phyloP scores from a whole-genome alignment of 202 grass and related monocot genomes.

The Schoenoplectus tabernaemontani region DNA sequence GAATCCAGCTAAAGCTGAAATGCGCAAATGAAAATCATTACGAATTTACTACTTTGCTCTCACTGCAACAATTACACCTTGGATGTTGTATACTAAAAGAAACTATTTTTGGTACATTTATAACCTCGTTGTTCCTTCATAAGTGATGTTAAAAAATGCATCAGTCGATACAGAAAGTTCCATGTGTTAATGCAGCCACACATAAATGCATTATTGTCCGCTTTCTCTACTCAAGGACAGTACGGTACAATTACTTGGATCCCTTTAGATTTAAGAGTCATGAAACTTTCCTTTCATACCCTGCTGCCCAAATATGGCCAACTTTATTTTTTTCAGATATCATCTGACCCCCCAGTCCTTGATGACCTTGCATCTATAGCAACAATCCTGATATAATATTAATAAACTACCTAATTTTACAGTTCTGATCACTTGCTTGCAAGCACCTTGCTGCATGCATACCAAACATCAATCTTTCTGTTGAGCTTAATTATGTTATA shows the following conservation, averaged over 20 bases:
- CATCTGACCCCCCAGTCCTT: not conserved
- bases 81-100: not conserved
- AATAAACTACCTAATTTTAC: conserved; percentile 1
- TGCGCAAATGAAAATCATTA: not conserved
- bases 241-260: conserved; percentile 2
- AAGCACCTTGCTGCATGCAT: not conserved
- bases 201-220: conserved; percentile 9
- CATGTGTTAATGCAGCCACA: conserved; percentile 1
- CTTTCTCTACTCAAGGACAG: conserved; percentile 3
- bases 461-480: not conserved
- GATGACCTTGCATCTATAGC: not conserved
- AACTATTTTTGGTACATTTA: not conserved
- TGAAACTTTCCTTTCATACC: conserved; percentile 15
- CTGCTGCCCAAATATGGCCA: conserved; percentile 21
- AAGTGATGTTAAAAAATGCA: not conserved
- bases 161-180: conserved; percentile 10
- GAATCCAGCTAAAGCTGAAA: not conserved
- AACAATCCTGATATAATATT: not conserved
- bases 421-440: conserved; percentile 5
- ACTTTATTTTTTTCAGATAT: conserved; percentile 8
- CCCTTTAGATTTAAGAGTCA: not conserved
- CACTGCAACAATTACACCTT: not conserved
- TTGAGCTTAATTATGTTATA: not conserved
- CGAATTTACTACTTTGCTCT: too few relatives aligned
- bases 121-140: conserved; percentile 1